Base-by-base conservation (phyloP, 805 yeast genomes). In the Saccharomycopsis sp. region DNA sequence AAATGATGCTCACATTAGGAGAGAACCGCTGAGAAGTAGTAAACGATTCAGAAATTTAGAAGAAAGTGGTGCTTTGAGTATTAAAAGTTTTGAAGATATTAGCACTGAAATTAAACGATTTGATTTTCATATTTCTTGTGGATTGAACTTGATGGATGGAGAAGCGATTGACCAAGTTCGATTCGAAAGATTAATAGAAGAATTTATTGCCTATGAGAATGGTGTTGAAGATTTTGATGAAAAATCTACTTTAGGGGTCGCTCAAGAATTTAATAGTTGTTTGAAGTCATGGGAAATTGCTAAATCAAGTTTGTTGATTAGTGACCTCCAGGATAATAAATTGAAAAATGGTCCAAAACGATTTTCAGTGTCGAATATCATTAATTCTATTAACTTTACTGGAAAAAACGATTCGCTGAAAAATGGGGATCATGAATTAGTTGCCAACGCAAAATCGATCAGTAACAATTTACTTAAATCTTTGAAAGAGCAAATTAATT, bases 21-120 rank as follows among this genome's bases (percentile, higher is more conserved):
- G 62, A 7, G 63, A 62, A 39, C 47, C 59, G 1, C 68, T 62
- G 40, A 54, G 72, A 48, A 53, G 62, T 6, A 70, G 73, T 46
- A 71, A 70, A 51, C 51, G 74, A 20, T 61, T 65, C 41, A 60
- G 63, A 37, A 65, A 60, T 16, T 58, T 54, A 22, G 64, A 62
- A 7, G 52, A 50, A 8, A 56, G 47, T 7, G 39, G 38, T 23
- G 49, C 38, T 5, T 48, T 50, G 8, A 45, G 27, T 26, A 34
- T 22, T 16, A 23, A 36, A 13, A 34, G 20, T 7, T 37, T 45
- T 29, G 37, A 17, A 16, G 47, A 43, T 27, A 21, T 43, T 16
- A 24, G 31, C n/a, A 34, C 22, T 7, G 47, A 43, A 19, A 38
- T 38, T 24, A 13, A 7, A 4, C 29, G 34, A 35, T 39, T 43